Evolutionary conservation across 1,284 basidiomycete genomes (phyloP).

Genomic region (Trametes polyzona): DNA sequence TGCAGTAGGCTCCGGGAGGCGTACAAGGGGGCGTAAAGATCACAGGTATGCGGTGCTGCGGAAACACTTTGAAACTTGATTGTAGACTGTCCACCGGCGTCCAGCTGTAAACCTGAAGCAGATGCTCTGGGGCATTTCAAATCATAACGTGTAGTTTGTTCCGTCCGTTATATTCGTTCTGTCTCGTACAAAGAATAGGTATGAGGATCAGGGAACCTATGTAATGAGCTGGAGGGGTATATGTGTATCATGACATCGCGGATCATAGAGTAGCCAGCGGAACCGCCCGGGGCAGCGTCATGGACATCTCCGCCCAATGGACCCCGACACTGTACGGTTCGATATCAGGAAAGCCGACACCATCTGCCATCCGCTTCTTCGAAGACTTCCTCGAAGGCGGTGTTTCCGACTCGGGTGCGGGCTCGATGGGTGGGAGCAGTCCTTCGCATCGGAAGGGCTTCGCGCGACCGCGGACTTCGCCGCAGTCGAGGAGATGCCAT

Average conservation of each 20-base stretch:
- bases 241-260: neutral
- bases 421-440: constrained; percentile 11
- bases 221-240: neutral
- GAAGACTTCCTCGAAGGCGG: neutral
- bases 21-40: neutral
- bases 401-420: neutral
- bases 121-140: no score
- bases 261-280: constrained; percentile 15
- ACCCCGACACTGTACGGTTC: constrained; percentile 22
- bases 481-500: constrained; percentile 18
- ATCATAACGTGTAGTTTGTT: no score
- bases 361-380: constrained; percentile 20
- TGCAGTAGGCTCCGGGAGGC: no score
- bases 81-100: no score
- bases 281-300: constrained; percentile 18
- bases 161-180: neutral
- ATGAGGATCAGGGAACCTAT: no score
- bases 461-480: constrained; percentile 11
- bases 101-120: no score
- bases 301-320: constrained; percentile 18
- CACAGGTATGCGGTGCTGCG: neutral
- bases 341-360: constrained; percentile 20
- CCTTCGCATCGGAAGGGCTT: constrained; percentile 19
- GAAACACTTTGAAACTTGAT: no score
- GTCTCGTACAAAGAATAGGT: no score